phyloP scores from a whole-genome alignment of 1,139 yeast species.

The Debaryomycetaceae sp. region DNA sequence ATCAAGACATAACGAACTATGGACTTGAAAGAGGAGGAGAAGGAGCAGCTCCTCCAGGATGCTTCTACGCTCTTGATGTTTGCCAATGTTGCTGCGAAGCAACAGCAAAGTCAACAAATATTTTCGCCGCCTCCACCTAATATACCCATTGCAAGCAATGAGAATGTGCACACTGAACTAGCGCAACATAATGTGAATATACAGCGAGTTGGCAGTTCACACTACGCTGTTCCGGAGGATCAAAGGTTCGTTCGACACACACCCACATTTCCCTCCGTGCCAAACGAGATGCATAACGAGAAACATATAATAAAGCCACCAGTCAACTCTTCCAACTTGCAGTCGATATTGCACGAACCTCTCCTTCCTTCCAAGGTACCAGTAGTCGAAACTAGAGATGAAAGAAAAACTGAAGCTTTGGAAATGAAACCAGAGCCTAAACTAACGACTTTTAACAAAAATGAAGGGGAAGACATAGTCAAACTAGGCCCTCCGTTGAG shows the following conservation, averaged over 20 bases:
- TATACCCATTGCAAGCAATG: neutral
- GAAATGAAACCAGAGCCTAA: neutral
- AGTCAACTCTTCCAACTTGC: neutral
- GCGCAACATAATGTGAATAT: neutral
- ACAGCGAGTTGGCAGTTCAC: neutral
- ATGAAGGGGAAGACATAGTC: neutral
- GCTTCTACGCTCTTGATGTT: constrained; percentile 67
- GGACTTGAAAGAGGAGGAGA: constrained; percentile 12
- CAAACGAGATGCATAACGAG: neutral
- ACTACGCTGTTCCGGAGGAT: neutral
- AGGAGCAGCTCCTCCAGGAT: constrained; percentile 50
- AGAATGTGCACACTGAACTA: neutral
- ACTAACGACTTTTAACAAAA: neutral
- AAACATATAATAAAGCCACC: neutral
- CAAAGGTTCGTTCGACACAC: neutral
- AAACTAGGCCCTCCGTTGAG: neutral
- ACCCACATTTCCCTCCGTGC: neutral
- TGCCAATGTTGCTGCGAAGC: constrained; percentile 54
- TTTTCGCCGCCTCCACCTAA: constrained; percentile 12
- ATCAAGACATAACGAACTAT: constrained; percentile 9
- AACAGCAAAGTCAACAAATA: constrained; percentile 24
- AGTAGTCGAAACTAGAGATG: neutral
- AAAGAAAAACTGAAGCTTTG: neutral
- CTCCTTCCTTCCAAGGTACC: neutral
- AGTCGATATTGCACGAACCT: neutral